phyloP scores from a whole-genome alignment of 129 eudicot species.

The Silybum marianum region DNA sequence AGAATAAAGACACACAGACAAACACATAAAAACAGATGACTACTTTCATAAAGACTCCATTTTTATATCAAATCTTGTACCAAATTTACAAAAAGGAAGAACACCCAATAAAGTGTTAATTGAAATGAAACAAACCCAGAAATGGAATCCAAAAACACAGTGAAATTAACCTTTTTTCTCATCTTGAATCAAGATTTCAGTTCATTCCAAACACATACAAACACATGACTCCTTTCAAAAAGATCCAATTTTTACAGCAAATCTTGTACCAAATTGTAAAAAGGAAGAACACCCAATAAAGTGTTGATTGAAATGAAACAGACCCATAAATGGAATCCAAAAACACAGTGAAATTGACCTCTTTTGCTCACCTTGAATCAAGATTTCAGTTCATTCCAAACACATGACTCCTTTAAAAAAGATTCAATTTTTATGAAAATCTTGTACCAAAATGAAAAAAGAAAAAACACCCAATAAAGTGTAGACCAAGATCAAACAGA shows the following conservation, averaged over 20 bases:
- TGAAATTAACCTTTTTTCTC: not conserved
- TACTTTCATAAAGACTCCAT: not conserved
- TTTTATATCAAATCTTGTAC: slow-evolving; percentile 17
- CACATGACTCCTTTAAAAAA: not conserved
- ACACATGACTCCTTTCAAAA: not conserved
- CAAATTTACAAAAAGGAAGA: slow-evolving; percentile 5
- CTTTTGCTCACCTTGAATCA: not conserved
- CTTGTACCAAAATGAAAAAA: slow-evolving; percentile 15
- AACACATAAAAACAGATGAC: slow-evolving; percentile 8
- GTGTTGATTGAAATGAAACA: not conserved
- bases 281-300: not conserved
- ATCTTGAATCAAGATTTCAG: not conserved
- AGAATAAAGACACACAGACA: not conserved
- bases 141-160: not conserved
- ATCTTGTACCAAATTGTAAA: slow-evolving; percentile 19
- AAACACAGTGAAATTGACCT: not conserved
- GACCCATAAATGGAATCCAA: slow-evolving; percentile 21
- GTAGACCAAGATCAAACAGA: not conserved
- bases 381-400: not conserved
- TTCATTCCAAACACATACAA: not conserved
- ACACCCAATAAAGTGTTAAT: not conserved
- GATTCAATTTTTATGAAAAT: not conserved
- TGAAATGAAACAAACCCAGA: slow-evolving; percentile 20
- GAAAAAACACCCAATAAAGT: not conserved
- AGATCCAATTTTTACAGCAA: not conserved